These are phyloP conservation scores for Marasmius sp. DNA, from an alignment of 1,284 basidiomycete species.

Conservation along the genomic window DNA sequence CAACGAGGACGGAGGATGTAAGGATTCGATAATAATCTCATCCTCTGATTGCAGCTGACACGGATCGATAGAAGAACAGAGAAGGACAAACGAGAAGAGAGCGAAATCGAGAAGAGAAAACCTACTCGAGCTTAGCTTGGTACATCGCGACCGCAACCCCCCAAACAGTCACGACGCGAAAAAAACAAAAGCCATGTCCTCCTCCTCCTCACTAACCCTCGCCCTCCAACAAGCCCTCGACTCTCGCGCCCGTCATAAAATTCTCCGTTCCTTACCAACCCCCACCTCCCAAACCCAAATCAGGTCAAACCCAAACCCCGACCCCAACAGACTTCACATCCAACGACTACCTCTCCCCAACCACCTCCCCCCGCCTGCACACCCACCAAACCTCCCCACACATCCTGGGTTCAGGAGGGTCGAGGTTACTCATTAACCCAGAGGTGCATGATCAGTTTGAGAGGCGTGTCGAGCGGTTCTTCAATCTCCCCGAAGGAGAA, in stretches of 20 bases:
- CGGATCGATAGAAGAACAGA: too few relatives aligned
- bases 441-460: constrained; percentile 71
- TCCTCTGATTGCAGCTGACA: too few relatives aligned
- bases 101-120: too few relatives aligned
- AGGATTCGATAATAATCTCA: too few relatives aligned
- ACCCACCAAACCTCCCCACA: constrained; percentile 48
- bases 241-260: constrained; percentile 62
- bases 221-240: constrained; percentile 44
- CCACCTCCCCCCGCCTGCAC: constrained; percentile 60
- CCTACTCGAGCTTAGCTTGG: too few relatives aligned
- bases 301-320: constrained; percentile 11
- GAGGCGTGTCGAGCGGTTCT: constrained; percentile 62
- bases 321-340: constrained; percentile 88
- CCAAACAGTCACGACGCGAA: too few relatives aligned
- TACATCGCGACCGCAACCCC: too few relatives aligned
- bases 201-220: not conserved
- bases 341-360: constrained; percentile 93
- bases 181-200: too few relatives aligned
- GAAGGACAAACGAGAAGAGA: too few relatives aligned
- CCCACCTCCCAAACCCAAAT: too few relatives aligned
- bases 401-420: constrained; percentile 87
- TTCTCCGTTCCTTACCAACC: constrained; percentile 60
- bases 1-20: too few relatives aligned
- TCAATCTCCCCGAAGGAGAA: constrained; percentile 44
- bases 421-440: constrained; percentile 85